Base-by-base conservation (phyloP, 2,329 filamentous ascomycete genomes). In the Trichoderma hamatum region DNA sequence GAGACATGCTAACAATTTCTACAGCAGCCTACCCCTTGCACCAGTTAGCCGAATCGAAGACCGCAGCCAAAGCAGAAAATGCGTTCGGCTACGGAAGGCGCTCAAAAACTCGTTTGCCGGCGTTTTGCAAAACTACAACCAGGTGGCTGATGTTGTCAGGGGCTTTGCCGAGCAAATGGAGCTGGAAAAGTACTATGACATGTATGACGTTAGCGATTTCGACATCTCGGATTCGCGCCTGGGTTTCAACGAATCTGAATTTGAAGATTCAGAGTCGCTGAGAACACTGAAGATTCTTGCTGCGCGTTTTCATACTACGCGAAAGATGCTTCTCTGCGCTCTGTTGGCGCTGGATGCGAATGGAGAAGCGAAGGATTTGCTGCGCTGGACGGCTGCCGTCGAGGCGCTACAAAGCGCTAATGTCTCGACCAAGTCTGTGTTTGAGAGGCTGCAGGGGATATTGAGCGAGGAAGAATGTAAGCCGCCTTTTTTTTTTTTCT, bases 21-120 rank as follows among this genome's bases (percentile, higher is more conserved):
- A 43, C 65, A 96, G 93, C 81, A 97, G 93, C 83, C 91, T 89
- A 19, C 95, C 94, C 28, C 82, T 98, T 43, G 95, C 96, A 7
- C 96, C 96, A n/a, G 91, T 97, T 70, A 96, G 92, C 73, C 89
- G 95, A 56, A 84, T 99, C 36, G 96, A 99, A 78, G 93, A 96
- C 73, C 89, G 89, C 70, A 89, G 89, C 54, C 92, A 96, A 77
- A 87, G 85, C 9, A 87, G 93, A 73, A 90, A 93, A 75, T 99
- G 96, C 76, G 83, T 90, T 71, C 88, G 93, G 71, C 83, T 99
- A 46, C 91, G 96, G 70, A 90, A 90, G 71, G 88, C 88, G n/a
- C 84, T 98, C 7, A 89, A 89, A 64, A 86, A 85, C 58, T 89
- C 89, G 70, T 88, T 97, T 71, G 85, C 85, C 49, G 87, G 90